Evolutionary conservation across 352 stramenopile genomes (phyloP), one percentile per base, ranked within the genome.

Genomic region (Globisporangium barbulae): DNA sequence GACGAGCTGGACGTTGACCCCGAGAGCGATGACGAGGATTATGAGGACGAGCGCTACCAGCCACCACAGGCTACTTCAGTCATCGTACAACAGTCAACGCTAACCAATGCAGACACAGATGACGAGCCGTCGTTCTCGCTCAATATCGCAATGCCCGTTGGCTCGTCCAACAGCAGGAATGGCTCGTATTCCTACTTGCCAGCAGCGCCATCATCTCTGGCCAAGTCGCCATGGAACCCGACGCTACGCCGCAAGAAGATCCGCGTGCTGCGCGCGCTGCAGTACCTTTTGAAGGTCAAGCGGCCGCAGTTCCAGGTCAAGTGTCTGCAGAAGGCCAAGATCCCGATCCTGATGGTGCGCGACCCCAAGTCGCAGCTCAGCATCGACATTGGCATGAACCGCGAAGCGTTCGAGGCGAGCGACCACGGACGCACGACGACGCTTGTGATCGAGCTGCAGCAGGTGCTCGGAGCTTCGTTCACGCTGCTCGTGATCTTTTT

Each of bases 211-310:
- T 44, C 65, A 4, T 65, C 65, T 13, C 21, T 63, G n/a, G 31
- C 53, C n/a, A 82, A 87, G 53, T 90, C 81, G 8, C 79, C 83
- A n/a, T 92, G 83, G 83, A 92, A 92, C 44, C 77, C 75, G 19
- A 78, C 78, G 59, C 74, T 81, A 2, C 83, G 83, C 1, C 75
- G 80, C 41, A 70, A 79, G 15, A 90, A 89, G 63, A 65, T 90
- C 55, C 75, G 74, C 8, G 69, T 75, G 22, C 33, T 92, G 50
- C 70, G 81, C 35, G 78, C 75, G 22, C 59, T 92, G 48, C 83
- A 89, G 66, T 68, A 79, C 42, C 30, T 92, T 30, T 48, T 92
- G 4, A 69, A 78, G 30, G 58, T 58, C 0, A 67, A 85, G n/a
- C 81, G 78, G 9, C 79, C 81, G 8, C 66, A 79, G 30, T 80